phyloP scores from a whole-genome alignment of 805 yeast species.

The Wickerhamomyces pijperi region DNA sequence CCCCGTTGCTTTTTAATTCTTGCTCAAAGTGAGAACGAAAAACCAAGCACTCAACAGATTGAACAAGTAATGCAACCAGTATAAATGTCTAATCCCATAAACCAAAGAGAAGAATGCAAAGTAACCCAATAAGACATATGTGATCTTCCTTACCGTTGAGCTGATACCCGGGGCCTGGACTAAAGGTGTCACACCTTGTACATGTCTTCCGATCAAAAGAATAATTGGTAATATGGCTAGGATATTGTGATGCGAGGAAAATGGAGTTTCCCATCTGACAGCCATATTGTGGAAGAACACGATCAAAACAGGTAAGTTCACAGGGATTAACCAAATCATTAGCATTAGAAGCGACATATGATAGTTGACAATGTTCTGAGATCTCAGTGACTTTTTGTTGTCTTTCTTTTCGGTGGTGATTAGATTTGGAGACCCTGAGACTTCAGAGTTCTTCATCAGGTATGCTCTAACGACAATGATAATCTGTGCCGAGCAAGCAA shows the following conservation, averaged over 20 bases:
- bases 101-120: slow-evolving; percentile 49
- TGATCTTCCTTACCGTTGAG: slow-evolving; percentile 20
- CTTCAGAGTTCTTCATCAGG: neutral
- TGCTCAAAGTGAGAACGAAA: slow-evolving; percentile 19
- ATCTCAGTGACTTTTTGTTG: slow-evolving; percentile 9
- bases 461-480: slow-evolving; percentile 34
- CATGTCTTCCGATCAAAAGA: slow-evolving; percentile 42
- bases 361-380: slow-evolving; percentile 37
- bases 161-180: slow-evolving; percentile 24
- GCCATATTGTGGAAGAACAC: slow-evolving; percentile 77
- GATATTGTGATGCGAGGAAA: slow-evolving; percentile 77
- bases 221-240: slow-evolving; percentile 69
- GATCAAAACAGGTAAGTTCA: slow-evolving; percentile 64
- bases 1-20: too few relatives aligned
- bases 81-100: slow-evolving; percentile 75
- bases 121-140: slow-evolving; percentile 33
- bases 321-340: slow-evolving; percentile 71
- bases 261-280: slow-evolving; percentile 73
- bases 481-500: slow-evolving; percentile 48
- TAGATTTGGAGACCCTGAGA: neutral
- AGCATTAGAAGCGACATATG: slow-evolving; percentile 52
- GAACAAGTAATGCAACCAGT: slow-evolving; percentile 70
- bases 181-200: slow-evolving; percentile 30
- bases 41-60: slow-evolving; percentile 53
- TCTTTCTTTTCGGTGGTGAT: slow-evolving; percentile 4